A percentile compares a stretch with the other conserved stretches of the same genome.
These are phyloP conservation scores for Dendrocalamus sinicus DNA, from an alignment of 176 grass and related monocot genomes.

Conservation along the genomic window DNA sequence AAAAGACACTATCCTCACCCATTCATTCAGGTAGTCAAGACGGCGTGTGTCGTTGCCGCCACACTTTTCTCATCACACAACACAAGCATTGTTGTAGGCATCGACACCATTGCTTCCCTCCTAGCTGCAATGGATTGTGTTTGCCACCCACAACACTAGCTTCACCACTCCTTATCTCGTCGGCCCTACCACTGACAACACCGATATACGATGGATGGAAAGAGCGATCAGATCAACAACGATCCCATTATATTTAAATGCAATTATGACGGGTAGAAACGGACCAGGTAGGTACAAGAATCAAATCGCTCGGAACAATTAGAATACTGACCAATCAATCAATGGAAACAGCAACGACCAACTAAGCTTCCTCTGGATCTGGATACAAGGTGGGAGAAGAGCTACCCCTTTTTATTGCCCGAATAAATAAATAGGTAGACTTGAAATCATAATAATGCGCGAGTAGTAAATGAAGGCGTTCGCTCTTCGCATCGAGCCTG, in stretches of 20 bases:
- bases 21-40: no score
- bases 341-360: constrained; percentile 30
- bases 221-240: constrained; percentile 17
- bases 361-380: constrained; percentile 25
- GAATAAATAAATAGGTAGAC: neutral
- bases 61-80: no score
- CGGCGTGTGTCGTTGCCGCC: no score
- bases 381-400: constrained; percentile 11
- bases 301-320: constrained; percentile 28
- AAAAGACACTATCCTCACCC: no score
- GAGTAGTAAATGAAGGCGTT: neutral
- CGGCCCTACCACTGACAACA: constrained; percentile 17
- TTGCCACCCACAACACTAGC: no score
- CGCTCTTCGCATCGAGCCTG: neutral
- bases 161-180: no score
- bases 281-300: constrained; percentile 43
- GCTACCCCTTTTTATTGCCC: neutral
- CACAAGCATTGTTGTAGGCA: no score
- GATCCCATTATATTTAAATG: constrained; percentile 1
- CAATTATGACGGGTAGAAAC: constrained; percentile 12
- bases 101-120: no score
- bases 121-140: no score
- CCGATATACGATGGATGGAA: neutral
- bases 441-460: neutral
- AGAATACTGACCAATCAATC: neutral